Conservation (phyloP, 2,329 filamentous ascomycete genomes). For the Ophiostoma sp. region DNA sequence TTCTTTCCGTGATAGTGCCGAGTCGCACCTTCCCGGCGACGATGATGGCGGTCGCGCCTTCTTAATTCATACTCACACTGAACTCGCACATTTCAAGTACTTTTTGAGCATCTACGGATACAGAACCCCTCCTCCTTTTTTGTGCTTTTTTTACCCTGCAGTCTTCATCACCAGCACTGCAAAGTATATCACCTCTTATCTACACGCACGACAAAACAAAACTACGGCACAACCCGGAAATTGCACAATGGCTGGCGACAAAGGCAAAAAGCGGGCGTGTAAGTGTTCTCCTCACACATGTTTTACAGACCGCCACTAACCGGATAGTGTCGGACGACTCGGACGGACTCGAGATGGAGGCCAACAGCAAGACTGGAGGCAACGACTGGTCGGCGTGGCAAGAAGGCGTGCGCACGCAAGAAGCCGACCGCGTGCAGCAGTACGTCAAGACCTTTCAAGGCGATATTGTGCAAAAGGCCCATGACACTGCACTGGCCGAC, state of each 20-base stretch:
- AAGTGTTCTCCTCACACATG: not conserved
- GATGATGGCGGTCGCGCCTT: conserved; percentile 9
- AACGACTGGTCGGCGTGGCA: conserved; percentile 23
- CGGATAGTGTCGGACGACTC: conserved; percentile 3
- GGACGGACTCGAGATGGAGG: not conserved
- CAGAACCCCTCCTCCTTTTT: not conserved
- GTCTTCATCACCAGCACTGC: not conserved
- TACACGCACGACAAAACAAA: not conserved
- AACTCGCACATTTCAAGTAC: not conserved
- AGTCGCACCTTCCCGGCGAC: not conserved
- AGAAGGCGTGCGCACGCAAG: conserved; percentile 22
- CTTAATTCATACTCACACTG: not conserved
- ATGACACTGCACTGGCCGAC: conserved; percentile 17
- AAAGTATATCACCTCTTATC: not conserved
- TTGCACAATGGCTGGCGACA: not conserved
- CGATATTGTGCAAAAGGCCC: conserved; percentile 17
- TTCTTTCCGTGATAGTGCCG: not conserved
- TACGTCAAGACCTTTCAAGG: conserved; percentile 23
- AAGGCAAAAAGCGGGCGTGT: conserved; percentile 13
- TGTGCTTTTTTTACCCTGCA: not conserved
- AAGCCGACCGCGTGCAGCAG: conserved; percentile 25
- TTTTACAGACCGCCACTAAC: not conserved
- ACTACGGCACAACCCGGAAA: not conserved
- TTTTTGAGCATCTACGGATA: not conserved
- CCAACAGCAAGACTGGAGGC: not conserved